Evolutionary conservation across 768 basidiomycete genomes (phyloP).

Genomic region (Leccinum subgranulosum): DNA sequence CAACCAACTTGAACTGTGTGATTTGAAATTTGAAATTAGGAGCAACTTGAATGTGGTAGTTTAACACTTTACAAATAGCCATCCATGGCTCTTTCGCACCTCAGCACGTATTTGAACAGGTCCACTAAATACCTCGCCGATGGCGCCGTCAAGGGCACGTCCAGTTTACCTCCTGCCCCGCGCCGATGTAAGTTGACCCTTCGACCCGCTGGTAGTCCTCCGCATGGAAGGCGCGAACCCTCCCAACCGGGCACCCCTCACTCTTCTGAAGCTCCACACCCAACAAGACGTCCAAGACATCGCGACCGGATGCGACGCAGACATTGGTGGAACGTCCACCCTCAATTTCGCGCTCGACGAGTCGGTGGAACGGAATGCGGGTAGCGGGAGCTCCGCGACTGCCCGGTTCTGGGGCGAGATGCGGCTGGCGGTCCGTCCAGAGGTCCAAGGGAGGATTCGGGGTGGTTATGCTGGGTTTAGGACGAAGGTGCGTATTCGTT

Average conservation of each 20-base stretch:
- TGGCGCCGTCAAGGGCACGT: conserved; percentile 40
- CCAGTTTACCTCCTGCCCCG: conserved; percentile 11
- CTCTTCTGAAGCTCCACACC: conserved; percentile 64
- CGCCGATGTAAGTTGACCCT: conserved; percentile 11
- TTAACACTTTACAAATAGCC: neutral
- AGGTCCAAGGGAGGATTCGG: conserved; percentile 65
- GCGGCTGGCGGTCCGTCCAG: conserved; percentile 62
- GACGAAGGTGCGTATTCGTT: conserved; percentile 57
- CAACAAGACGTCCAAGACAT: conserved; percentile 56
- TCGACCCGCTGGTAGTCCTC: conserved; percentile 44
- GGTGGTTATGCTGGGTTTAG: conserved; percentile 91
- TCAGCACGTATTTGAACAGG: conserved; percentile 36
- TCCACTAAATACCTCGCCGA: conserved; percentile 39
- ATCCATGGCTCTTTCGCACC: conserved; percentile 25
- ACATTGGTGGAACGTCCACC: conserved; percentile 82
- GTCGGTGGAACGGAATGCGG: conserved; percentile 41
- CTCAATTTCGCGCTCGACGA: conserved; percentile 72
- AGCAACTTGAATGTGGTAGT: neutral
- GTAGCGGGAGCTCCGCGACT: conserved; percentile 48
- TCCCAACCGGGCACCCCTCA: conserved; percentile 57
- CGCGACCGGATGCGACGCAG: conserved; percentile 80
- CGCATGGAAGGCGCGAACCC: conserved; percentile 75
- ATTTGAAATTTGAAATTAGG: too few species aligned
- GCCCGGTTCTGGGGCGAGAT: conserved; percentile 81
- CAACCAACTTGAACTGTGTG: too few species aligned